Evolutionary conservation across 2,329 filamentous ascomycete species (phyloP), one percentile per base, ranked within the genome.

Genomic region (Fusarium falciforme): DNA sequence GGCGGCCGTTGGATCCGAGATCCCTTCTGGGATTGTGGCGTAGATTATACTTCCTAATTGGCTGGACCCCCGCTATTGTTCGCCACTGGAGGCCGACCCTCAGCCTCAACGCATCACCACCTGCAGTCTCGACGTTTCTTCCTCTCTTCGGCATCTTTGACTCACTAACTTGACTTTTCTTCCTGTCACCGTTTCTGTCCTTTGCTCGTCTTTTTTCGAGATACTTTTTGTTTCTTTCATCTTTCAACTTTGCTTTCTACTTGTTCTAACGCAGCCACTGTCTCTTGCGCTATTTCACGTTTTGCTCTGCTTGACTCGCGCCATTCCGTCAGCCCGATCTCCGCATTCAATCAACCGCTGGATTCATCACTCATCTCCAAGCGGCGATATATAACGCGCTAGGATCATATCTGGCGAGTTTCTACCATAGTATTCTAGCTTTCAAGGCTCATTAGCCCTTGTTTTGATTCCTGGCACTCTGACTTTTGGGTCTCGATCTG

Each of bases 321-420:
- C 36, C 49, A 68, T 64, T 61, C 52, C 47, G 38, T 25, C 25
- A 64, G 47, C 68, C 64, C 68, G 14, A 61, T 74, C 71, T 72
- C 68, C 61, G 65, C 68, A 67, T 42, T 68, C 59, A 49, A 64
- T 70, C 61, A 33, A 36, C 33, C 49, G 36, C 47, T 66, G 71
- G 38, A 57, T 22, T 38, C 58, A 70, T 66, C 61, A 57, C 36
- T 47, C 61, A 49, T 40, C 22, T 40, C 44, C 54, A 70, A 62
- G 68, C 64, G 71, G 61, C 71, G 25, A 72, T 49, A 66, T 47
- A 67, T 69, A 65, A 74, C 71, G 64, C 71, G 66, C 52, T 58
- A 33, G 47, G 64, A 55, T 42, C 42, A 27, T 52, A 4, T 33
- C 33, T 47, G 25, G 44, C 12, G 42, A n/a, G 6, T 8, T 58